A percentile compares a stretch with the other conserved stretches of the same genome.
These are phyloP conservation scores for Zygoascus tannicola DNA, from an alignment of 805 yeast species.

Conservation along the genomic window DNA sequence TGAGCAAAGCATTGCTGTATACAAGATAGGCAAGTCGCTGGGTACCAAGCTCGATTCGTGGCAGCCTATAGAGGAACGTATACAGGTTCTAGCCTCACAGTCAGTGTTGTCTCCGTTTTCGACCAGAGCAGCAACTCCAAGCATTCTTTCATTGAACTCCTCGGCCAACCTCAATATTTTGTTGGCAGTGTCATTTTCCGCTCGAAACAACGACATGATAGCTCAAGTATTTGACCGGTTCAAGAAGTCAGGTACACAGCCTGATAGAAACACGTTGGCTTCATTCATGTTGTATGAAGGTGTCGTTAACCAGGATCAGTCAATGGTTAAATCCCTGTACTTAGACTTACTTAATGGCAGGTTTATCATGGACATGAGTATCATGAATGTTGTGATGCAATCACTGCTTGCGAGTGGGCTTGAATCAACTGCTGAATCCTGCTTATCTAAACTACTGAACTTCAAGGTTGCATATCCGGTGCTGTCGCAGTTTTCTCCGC, in stretches of 20 bases:
- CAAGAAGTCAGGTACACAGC: conserved; percentile 7
- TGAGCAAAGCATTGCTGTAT: conserved; percentile 24
- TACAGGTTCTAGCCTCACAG: conserved; percentile 4
- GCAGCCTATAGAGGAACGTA: conserved; percentile 8
- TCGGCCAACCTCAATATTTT: conserved; percentile 24
- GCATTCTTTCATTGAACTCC: conserved; percentile 1
- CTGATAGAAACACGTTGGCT: conserved; percentile 28
- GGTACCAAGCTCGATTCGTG: conserved; percentile 3
- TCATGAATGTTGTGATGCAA: conserved; percentile 19
- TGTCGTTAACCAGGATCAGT: conserved; percentile 8
- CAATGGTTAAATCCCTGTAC: conserved; percentile 12
- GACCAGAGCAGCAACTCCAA: background rate
- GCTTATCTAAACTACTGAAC: conserved; percentile 6
- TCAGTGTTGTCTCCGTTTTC: conserved; percentile 1
- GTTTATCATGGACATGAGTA: conserved; percentile 20
- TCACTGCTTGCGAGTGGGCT: conserved; percentile 18
- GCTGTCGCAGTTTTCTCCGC: background rate
- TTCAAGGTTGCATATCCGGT: background rate
- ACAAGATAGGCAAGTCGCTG: conserved; percentile 13
- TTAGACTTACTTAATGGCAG: conserved; percentile 14
- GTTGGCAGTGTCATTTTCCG: conserved; percentile 21
- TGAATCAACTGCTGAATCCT: conserved; percentile 14
- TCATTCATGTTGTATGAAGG: conserved; percentile 18
- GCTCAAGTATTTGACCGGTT: conserved; percentile 13
- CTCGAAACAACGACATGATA: conserved; percentile 12